These are phyloP conservation scores for Termitomyces sp. DNA, from an alignment of 768 basidiomycete species.

Conservation along the genomic window DNA sequence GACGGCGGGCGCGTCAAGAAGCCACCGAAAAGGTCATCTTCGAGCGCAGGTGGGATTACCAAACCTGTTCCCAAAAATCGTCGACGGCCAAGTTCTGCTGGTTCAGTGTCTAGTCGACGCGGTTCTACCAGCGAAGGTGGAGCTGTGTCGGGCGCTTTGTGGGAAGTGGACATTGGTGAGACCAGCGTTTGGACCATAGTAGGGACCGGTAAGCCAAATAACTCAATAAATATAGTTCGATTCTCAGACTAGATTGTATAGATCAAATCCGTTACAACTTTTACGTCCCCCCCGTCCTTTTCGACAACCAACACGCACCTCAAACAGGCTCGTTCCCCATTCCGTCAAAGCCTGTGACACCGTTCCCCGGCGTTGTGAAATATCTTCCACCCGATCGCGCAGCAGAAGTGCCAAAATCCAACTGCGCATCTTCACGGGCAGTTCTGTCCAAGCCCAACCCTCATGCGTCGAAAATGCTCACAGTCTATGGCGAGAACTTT, in stretches of 20 bases:
- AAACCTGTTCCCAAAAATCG: conserved; percentile 56
- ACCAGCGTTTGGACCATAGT: conserved; percentile 95
- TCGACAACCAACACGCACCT: conserved; percentile 74
- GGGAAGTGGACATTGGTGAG: conserved; percentile 91
- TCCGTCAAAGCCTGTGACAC: conserved; percentile 79
- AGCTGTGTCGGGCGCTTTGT: conserved; percentile 74
- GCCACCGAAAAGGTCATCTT: conserved; percentile 62
- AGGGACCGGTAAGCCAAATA: conserved; percentile 64
- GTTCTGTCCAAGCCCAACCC: conserved; percentile 76
- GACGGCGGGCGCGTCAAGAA: conserved; percentile 86
- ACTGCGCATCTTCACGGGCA: conserved; percentile 61
- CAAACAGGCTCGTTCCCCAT: conserved; percentile 73
- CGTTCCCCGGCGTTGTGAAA: conserved; percentile 85
- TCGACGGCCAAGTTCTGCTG: conserved; percentile 74
- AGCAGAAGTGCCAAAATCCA: conserved; percentile 74
- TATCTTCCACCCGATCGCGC: conserved; percentile 89
- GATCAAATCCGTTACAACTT: conserved; percentile 94
- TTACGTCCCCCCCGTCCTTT: conserved; percentile 82
- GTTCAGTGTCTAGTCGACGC: conserved; percentile 63
- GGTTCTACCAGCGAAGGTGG: conserved; percentile 65
- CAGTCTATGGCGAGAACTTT: conserved; percentile 88
- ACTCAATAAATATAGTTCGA: not conserved
- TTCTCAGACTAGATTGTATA: conserved; percentile 18
- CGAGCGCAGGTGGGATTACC: conserved; percentile 59
- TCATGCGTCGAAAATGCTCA: conserved; percentile 76